These are phyloP conservation scores for Handroanthus guayacan DNA, from an alignment of 257 asterid genomes.

Conservation along the genomic window DNA sequence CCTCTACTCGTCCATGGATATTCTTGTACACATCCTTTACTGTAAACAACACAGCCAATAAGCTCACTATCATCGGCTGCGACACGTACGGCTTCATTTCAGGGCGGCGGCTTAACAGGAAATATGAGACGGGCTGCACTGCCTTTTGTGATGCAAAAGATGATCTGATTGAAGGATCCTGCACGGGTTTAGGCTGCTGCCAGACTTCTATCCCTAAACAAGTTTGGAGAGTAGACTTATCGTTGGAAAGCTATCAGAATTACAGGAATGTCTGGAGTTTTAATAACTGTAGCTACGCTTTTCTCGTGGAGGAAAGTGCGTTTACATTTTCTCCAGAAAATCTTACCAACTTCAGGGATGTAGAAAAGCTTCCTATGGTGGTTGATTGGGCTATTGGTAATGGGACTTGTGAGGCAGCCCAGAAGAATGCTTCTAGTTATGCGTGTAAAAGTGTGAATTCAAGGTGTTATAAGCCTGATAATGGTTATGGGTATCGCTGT, in stretches of 20 bases:
- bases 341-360: constrained; percentile 19
- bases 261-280: neutral
- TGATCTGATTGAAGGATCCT: neutral
- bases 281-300: neutral
- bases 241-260: neutral
- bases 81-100: neutral
- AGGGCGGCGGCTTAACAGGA: neutral
- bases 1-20: accelerated
- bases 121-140: constrained; percentile 33
- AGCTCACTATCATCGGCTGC: constrained; percentile 39
- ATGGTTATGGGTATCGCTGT: constrained; percentile 44
- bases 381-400: too few species aligned
- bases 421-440: too few species aligned
- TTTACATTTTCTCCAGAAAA: constrained; percentile 28
- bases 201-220: constrained; percentile 31
- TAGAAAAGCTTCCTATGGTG: too few species aligned
- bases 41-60: constrained; percentile 30
- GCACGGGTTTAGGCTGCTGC: too few species aligned
- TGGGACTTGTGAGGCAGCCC: too few species aligned
- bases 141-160: neutral
- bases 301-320: constrained; percentile 30
- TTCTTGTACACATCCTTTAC: accelerated
- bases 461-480: constrained; percentile 8
- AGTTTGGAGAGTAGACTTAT: neutral
- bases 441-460: constrained; percentile 29